Evolutionary conservation across 495 filamentous ascomycete genomes (phyloP).

Genomic region (Daldinia vernicosa): DNA sequence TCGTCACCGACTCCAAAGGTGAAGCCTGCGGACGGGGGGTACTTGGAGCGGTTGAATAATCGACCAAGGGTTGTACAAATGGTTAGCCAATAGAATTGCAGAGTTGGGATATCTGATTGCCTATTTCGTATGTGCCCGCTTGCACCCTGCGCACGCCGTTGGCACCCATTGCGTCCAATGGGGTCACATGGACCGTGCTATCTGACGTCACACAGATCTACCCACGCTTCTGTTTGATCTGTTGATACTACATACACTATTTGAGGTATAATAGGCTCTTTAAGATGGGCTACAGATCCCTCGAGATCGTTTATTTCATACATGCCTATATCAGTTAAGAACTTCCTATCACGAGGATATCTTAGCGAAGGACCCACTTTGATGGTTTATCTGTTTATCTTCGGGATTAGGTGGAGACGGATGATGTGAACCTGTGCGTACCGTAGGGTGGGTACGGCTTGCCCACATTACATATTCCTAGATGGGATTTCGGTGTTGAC

Average conservation of each 20-base stretch:
- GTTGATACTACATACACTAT: no score
- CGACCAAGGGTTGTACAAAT: neutral
- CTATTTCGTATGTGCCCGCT: slow-evolving; percentile 20
- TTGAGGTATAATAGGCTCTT: neutral
- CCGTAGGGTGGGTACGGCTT: neutral
- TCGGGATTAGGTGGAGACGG: neutral
- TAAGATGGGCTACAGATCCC: neutral
- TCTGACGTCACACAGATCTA: slow-evolving; percentile 28
- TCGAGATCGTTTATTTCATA: slow-evolving; percentile 6
- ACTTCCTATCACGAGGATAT: neutral
- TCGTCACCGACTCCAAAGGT: neutral
- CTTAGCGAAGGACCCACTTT: neutral
- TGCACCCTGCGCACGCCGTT: slow-evolving; percentile 14
- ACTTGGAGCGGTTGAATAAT: neutral
- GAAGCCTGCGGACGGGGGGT: neutral
- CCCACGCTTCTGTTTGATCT: neutral
- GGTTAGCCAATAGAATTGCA: slow-evolving; percentile 15
- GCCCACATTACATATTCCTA: neutral
- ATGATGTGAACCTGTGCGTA: neutral
- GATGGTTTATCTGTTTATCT: neutral
- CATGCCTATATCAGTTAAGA: neutral
- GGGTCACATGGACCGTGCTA: slow-evolving; percentile 10
- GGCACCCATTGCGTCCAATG: neutral
- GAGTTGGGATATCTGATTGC: slow-evolving; percentile 3
- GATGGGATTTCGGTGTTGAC: neutral